phyloP scores from a whole-genome alignment of 805 yeast species.

The Starmerella asiatica region DNA sequence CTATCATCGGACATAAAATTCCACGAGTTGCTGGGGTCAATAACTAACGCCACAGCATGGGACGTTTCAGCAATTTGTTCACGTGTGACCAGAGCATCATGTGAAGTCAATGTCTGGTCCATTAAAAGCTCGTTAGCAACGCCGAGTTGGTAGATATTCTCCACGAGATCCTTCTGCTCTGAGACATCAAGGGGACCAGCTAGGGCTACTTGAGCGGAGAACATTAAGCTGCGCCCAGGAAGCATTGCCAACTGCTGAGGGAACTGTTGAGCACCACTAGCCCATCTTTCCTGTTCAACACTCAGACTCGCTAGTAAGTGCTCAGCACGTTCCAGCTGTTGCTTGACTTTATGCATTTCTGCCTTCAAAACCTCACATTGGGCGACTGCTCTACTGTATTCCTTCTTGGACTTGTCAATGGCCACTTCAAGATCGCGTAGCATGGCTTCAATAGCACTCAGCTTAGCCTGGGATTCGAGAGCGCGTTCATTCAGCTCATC shows the following conservation, averaged over 20 bases:
- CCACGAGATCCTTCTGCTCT: slow-evolving; percentile 30
- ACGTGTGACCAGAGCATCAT: slow-evolving; percentile 34
- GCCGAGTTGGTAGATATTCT: slow-evolving; percentile 26
- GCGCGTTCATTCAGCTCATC: slow-evolving; percentile 45
- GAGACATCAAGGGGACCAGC: slow-evolving; percentile 45
- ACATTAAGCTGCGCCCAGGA: slow-evolving; percentile 52
- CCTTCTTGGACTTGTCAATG: slow-evolving; percentile 52
- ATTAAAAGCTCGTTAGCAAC: slow-evolving; percentile 25
- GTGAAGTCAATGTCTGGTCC: neutral
- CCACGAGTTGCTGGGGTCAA: slow-evolving; percentile 48
- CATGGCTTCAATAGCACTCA: slow-evolving; percentile 70
- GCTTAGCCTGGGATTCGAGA: slow-evolving; percentile 31
- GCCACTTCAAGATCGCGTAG: slow-evolving; percentile 55
- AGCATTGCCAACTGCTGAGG: slow-evolving; percentile 33
- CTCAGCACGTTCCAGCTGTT: slow-evolving; percentile 49
- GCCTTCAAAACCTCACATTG: slow-evolving; percentile 62
- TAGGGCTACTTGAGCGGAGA: slow-evolving; percentile 49
- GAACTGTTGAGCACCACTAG: slow-evolving; percentile 40
- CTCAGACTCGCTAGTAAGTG: slow-evolving; percentile 49
- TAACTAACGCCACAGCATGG: slow-evolving; percentile 39
- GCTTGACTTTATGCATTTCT: slow-evolving; percentile 52
- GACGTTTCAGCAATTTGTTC: slow-evolving; percentile 36
- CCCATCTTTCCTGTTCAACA: slow-evolving; percentile 64
- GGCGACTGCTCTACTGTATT: slow-evolving; percentile 61
- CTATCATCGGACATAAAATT: neutral